Evolutionary conservation across 2,329 filamentous ascomycete genomes (phyloP), one percentile per base, ranked within the genome.

Genomic region (Plenodomus biglobosus): DNA sequence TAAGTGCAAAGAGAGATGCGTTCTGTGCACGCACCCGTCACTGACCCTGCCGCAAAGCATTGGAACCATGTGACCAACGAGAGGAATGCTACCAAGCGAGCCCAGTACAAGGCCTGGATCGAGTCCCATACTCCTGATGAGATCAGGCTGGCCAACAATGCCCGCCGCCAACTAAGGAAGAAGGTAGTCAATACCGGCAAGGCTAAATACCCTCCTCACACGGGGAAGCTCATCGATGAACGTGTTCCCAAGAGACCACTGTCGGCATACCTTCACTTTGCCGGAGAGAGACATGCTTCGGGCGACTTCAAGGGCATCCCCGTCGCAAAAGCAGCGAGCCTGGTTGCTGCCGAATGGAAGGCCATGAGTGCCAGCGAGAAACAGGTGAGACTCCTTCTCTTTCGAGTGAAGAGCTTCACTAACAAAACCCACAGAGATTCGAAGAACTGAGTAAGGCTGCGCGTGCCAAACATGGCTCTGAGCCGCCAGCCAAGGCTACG

Each of bases 121-220:
- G 65, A 77, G 24, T 70, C 67, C 2, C 69, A 84, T 61, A 81
- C 80, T 1, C 78, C 81, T 8, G 72, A 80, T 4, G 66, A 85
- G 61, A 86, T 88, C 57, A 73, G 72, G 38, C 49, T 74, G 2
- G 85, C 85, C 47, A 88, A 88, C 65, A 61, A 55, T 10, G 85
- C 85, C 10, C 81, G 85, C 32, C 49, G 34, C 1, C 10, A 37
- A 3, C 58, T 80, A 16, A 63, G 65, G 10, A 61, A 49, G n/a
- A 62, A 52, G 36, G 40, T 52, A 4, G 53, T 37, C 22, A 17
- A 41, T 11, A 52, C 42, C 3, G 19, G 20, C 7, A 59, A 58
- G 37, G 43, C 39, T 8, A 39, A 21, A 21, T 62, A 48, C 46
- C 42, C 50, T 11, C 13, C 38, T 4, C 15, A 62, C 40, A 57